Evolutionary conservation across 805 yeast species (phyloP), one percentile per base, ranked within the genome.

Genomic region (Yarrowia osloensis): DNA sequence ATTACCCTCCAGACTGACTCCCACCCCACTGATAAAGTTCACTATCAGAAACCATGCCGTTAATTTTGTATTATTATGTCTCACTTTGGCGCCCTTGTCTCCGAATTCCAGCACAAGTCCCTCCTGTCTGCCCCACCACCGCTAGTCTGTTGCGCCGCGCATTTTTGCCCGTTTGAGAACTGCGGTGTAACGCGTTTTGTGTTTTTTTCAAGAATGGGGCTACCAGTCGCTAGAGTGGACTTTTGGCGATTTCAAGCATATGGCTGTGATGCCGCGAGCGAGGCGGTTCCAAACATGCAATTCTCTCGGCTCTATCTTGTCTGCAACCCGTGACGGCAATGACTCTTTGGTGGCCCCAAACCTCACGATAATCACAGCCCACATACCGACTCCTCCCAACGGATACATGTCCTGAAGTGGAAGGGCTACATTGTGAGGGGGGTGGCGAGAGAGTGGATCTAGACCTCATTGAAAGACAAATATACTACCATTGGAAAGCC

Each of bases 361-460:
- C 6, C 5, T 24, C 49, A 9, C 49, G 29, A 24, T 44, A 22
- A 17, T 17, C 26, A 11, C 46, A 19, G 3, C 15, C 47, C 26
- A 19, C 29, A n/a, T n/a, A 12, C 17, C n/a, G 22, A 5, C 50
- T 46, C 5, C 24, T 49, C 54, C 54, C 54, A 49, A 49, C 54
- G 54, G 54, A 19, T 49, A 29, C 54, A 49, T 49, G 24, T 49
- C 54, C 54, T n/a, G 54, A 49, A 49, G 2, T 29, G 54, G 54
- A 28, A 28, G 31, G 35, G 22, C 9, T 8, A 28, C 4, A 19
- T 24, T 5, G 2, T 9, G 22, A 21, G 12, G 26, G 26, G 11
- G 24, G 24, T 19, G 24, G 12, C 2, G 11, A 9, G 6, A 6
- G 19, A 42, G 19, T 11, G 13, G 47, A n/a, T n/a, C n/a, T n/a